Percentiles rank a stretch among this genome's conserved stretches.
These are phyloP conservation scores for Trichoderma koningiopsis DNA, from an alignment of 2,329 filamentous ascomycete genomes.

Conservation along the genomic window DNA sequence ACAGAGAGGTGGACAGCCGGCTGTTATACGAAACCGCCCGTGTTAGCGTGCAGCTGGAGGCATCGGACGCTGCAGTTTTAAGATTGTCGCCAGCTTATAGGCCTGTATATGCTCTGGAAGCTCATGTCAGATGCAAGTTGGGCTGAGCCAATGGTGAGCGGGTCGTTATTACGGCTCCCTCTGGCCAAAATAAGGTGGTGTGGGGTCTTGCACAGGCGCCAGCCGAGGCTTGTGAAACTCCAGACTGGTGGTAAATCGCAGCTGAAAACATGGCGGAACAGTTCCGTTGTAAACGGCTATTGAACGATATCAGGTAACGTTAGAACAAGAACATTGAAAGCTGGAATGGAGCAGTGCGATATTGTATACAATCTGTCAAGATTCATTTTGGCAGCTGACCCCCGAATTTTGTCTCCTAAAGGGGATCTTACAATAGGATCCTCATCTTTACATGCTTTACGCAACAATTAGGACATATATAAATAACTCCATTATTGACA, in stretches of 20 bases:
- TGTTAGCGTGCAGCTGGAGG: background rate
- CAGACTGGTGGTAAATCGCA: background rate
- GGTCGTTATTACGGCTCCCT: background rate
- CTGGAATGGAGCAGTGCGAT: background rate
- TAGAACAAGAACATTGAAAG: background rate
- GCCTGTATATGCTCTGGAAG: background rate
- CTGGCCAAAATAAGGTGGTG: background rate
- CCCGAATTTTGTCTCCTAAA: background rate
- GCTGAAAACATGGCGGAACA: constrained; percentile 8
- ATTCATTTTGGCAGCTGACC: background rate
- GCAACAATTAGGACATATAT: background rate
- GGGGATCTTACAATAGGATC: background rate
- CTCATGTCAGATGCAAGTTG: constrained; percentile 7
- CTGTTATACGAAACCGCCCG: background rate
- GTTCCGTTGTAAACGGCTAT: background rate
- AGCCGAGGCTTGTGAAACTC: constrained; percentile 12
- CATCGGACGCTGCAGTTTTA: background rate
- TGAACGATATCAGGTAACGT: background rate
- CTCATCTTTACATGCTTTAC: background rate
- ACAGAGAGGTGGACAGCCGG: background rate
- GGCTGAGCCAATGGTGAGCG: background rate
- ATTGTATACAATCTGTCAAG: background rate
- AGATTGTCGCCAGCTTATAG: constrained; percentile 8
- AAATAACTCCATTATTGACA: background rate
- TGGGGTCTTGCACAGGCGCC: background rate